Percentiles rank a stretch among this genome's conserved stretches.
These are phyloP conservation scores for Citrullus amarus DNA, from an alignment of 306 rosid species.

Conservation along the genomic window DNA sequence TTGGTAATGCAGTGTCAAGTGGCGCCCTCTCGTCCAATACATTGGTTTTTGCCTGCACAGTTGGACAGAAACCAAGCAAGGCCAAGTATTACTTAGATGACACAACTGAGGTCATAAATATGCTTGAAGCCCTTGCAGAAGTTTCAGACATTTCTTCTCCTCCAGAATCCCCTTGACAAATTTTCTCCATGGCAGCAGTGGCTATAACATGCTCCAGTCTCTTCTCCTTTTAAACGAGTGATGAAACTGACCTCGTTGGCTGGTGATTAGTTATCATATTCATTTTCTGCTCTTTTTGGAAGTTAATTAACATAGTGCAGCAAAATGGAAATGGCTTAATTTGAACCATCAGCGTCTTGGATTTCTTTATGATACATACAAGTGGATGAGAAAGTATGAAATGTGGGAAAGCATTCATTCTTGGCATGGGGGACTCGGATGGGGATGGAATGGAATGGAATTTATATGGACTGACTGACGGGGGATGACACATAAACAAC, in stretches of 20 bases:
- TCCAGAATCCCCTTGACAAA: conserved; percentile 18
- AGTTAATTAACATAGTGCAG: neutral
- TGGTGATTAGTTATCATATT: neutral
- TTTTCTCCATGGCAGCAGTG: neutral
- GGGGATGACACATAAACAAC: neutral
- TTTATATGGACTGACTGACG: neutral
- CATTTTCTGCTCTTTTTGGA: conserved; percentile 7
- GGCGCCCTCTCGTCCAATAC: conserved; percentile 27
- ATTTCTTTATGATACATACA: neutral
- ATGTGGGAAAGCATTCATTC: neutral
- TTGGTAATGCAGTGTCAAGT: conserved; percentile 26
- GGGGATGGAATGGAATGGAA: neutral
- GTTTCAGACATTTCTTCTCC: conserved; percentile 27
- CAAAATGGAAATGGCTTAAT: neutral
- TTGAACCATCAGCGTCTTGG: neutral
- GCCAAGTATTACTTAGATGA: conserved; percentile 64
- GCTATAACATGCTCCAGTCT: neutral
- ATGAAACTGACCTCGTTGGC: neutral
- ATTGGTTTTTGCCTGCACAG: conserved; percentile 48
- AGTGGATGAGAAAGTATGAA: neutral
- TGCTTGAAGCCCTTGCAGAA: conserved; percentile 50
- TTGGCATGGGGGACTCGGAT: neutral
- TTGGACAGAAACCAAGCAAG: conserved; percentile 69
- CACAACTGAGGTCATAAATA: conserved; percentile 37
- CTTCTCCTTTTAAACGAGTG: conserved; percentile 7